A percentile compares a stretch with the other conserved stretches of the same genome.
Conservation (phyloP, 805 yeast species). For the fission yeast (Schizosaccharomyces pombe) region DNA sequence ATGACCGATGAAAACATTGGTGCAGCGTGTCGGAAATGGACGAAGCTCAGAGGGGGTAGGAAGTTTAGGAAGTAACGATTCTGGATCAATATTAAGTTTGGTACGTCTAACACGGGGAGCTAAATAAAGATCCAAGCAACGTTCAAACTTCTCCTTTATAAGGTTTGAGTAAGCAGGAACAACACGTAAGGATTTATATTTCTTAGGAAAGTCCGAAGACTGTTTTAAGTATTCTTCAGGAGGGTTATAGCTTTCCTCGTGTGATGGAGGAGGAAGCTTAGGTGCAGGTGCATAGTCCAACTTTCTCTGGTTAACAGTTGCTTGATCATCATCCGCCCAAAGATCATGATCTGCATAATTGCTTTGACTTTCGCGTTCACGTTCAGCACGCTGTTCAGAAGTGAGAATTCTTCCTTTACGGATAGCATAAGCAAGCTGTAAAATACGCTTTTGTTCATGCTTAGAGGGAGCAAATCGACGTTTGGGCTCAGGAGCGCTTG, state of each 20-base stretch:
- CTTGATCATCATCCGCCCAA: conserved; percentile 39
- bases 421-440: conserved; percentile 90
- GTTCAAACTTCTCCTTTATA: conserved; percentile 76
- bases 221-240: conserved; percentile 80
- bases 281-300: conserved; percentile 88
- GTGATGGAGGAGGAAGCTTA: conserved; percentile 81
- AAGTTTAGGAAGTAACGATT: conserved; percentile 78
- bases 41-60: conserved; percentile 91
- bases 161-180: conserved; percentile 82
- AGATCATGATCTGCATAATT: conserved; percentile 33
- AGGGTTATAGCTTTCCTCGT: conserved; percentile 91
- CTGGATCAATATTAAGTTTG: conserved; percentile 85
- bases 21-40: conserved; percentile 84
- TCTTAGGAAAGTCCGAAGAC: conserved; percentile 70
- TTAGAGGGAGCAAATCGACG: conserved; percentile 90
- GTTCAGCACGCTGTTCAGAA: conserved; percentile 21
- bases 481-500: conserved; percentile 91
- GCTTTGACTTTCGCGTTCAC: conserved; percentile 26
- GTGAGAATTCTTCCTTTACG: conserved; percentile 87
- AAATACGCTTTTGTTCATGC: conserved; percentile 84
- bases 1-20: conserved; percentile 71
- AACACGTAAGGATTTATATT: conserved; percentile 56
- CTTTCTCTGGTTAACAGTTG: conserved; percentile 36
- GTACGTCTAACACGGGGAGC: conserved; percentile 90
- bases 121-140: conserved; percentile 75